Percentiles rank a stretch among this genome's conserved stretches.
Evolutionary conservation across 2,329 filamentous ascomycete species (phyloP).

Genomic region (Metarhizium robertsii): DNA sequence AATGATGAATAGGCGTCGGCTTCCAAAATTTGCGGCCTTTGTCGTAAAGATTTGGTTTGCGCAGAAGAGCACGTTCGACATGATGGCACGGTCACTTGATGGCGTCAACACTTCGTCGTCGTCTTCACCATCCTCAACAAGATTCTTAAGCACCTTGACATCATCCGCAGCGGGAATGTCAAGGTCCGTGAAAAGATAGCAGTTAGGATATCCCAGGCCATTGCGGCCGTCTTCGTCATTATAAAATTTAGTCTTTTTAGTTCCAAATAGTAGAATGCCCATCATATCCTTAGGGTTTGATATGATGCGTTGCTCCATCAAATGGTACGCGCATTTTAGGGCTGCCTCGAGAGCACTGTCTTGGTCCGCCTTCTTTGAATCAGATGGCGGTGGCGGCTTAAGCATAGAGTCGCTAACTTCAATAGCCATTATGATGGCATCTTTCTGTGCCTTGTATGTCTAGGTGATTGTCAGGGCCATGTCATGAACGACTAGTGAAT

Average conservation of each 20-base stretch:
- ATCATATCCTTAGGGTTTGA: conserved; percentile 96
- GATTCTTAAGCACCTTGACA: conserved; percentile 65
- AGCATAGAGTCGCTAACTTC: conserved; percentile 88
- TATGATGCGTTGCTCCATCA: conserved; percentile 98
- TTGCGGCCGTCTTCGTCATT: conserved; percentile 52
- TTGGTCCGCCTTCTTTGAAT: conserved; percentile 65
- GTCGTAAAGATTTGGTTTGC: conserved; percentile 96
- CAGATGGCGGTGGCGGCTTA: conserved; percentile 48
- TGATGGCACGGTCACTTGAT: conserved; percentile 59
- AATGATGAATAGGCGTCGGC: conserved; percentile 85
- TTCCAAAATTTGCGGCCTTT: conserved; percentile 88
- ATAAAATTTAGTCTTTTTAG: conserved; percentile 71
- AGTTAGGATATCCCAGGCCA: conserved; percentile 70
- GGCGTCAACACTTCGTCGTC: conserved; percentile 60
- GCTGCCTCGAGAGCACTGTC: conserved; percentile 76
- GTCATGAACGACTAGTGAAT: background rate
- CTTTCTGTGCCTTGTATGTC: conserved; percentile 87
- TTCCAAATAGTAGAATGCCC: conserved; percentile 87
- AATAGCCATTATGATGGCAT: conserved; percentile 96
- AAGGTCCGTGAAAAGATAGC: conserved; percentile 82
- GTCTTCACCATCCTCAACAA: conserved; percentile 73
- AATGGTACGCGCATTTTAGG: conserved; percentile 83
- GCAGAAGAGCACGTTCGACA: conserved; percentile 87
- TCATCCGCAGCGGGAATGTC: conserved; percentile 81
- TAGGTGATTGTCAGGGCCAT: conserved; percentile 22